Percentiles rank a stretch among this genome's conserved stretches.
These are phyloP conservation scores for Pythium volutum DNA, from an alignment of 352 stramenopile genomes.

Conservation along the genomic window DNA sequence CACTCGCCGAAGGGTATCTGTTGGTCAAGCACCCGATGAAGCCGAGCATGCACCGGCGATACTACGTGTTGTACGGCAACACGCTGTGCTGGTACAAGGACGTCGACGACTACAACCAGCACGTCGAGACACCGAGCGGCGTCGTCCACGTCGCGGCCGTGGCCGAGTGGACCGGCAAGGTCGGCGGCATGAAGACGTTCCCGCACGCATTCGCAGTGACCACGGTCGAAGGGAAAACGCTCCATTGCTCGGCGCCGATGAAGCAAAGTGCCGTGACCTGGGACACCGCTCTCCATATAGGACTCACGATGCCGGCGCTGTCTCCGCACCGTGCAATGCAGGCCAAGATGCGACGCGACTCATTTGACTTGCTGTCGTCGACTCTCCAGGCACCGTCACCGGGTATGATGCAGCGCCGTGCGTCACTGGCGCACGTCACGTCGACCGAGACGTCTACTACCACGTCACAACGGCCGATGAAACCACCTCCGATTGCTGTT, in stretches of 20 bases:
- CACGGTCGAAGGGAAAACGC: constrained; percentile 67
- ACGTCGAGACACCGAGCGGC: constrained; percentile 46
- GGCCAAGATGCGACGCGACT: constrained; percentile 61
- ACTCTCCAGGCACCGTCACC: neutral
- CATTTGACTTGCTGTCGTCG: constrained; percentile 54
- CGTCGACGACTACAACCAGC: constrained; percentile 50
- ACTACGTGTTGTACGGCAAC: constrained; percentile 77
- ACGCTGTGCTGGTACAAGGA: constrained; percentile 82
- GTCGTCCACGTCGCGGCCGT: constrained; percentile 67
- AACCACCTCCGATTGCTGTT: neutral
- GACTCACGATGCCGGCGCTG: constrained; percentile 69
- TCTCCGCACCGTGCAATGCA: constrained; percentile 66
- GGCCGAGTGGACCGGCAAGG: constrained; percentile 60
- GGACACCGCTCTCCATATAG: constrained; percentile 68
- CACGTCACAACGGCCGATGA: neutral
- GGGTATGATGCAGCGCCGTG: constrained; percentile 7
- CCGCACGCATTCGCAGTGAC: constrained; percentile 54
- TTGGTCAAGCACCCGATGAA: constrained; percentile 62
- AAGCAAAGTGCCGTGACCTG: constrained; percentile 64
- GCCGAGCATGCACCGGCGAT: constrained; percentile 65
- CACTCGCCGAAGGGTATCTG: constrained; percentile 68
- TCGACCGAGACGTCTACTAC: neutral
- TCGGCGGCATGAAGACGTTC: constrained; percentile 47
- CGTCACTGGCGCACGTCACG: constrained; percentile 16
- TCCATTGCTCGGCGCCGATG: constrained; percentile 60